phyloP scores from a whole-genome alignment of 306 rosid species.

The Canavalia gladiata region DNA sequence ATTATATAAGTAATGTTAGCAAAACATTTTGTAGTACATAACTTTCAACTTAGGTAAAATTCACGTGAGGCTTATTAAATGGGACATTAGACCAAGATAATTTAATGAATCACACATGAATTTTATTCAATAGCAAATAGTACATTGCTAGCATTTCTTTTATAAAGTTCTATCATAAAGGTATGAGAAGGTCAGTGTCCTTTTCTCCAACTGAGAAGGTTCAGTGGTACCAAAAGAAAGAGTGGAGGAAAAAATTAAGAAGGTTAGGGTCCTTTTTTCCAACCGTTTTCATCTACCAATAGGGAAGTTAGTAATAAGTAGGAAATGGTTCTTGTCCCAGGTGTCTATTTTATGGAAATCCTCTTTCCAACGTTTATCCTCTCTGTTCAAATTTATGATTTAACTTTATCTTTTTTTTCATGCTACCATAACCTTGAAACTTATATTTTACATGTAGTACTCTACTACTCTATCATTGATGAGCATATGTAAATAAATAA shows the following conservation, averaged over 20 bases:
- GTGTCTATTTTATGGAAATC: neutral
- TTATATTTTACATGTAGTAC: neutral
- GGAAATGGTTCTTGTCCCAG: constrained; percentile 7
- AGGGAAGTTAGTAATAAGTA: neutral
- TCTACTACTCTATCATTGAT: neutral
- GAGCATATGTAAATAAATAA: neutral
- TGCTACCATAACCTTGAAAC: neutral
- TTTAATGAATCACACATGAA: neutral
- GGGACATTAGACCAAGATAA: neutral
- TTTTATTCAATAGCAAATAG: neutral
- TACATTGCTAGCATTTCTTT: neutral
- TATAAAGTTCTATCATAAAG: neutral
- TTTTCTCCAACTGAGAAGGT: neutral
- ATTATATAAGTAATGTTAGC: neutral
- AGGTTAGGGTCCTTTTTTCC: neutral
- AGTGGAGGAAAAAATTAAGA: neutral
- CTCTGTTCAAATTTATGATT: neutral
- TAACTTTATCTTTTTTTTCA: neutral
- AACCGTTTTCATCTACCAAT: neutral
- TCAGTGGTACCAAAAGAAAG: neutral
- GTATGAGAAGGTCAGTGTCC: neutral
- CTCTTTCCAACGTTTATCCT: neutral
- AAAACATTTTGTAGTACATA: no score
- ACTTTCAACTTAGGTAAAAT: no score
- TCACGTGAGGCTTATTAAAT: neutral